These are phyloP conservation scores for Schwanniomyces polymorphus DNA, from an alignment of 805 yeast species.

Conservation along the genomic window DNA sequence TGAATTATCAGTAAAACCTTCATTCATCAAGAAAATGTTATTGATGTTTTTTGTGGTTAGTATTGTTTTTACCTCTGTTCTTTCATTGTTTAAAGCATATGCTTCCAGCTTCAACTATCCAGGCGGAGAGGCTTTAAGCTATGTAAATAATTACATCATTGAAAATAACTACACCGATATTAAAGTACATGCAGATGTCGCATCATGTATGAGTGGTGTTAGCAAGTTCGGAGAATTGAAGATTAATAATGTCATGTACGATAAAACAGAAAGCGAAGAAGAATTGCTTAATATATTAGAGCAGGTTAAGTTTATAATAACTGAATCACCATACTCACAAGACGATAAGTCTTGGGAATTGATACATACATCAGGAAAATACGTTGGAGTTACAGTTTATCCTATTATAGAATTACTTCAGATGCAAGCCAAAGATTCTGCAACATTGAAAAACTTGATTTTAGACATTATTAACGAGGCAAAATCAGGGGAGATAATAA, in stretches of 20 bases:
- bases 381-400: conserved; percentile 15
- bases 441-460: conserved; percentile 3
- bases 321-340: conserved; percentile 13
- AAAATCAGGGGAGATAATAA: conserved; percentile 4
- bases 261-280: conserved; percentile 64
- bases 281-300: conserved; percentile 33
- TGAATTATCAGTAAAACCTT: conserved; percentile 13
- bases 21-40: conserved; percentile 26
- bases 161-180: conserved; percentile 15
- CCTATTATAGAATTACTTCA: conserved; percentile 13
- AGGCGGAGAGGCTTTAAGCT: conserved; percentile 73
- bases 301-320: conserved; percentile 27
- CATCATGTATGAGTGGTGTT: conserved; percentile 86
- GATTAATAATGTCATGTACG: conserved; percentile 46
- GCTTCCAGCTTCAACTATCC: conserved; percentile 81
- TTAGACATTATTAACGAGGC: conserved; percentile 10
- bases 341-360: conserved; percentile 20
- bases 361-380: conserved; percentile 20
- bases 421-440: conserved; percentile 5
- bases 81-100: conserved; percentile 54
- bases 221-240: conserved; percentile 70
- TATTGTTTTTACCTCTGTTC: conserved; percentile 22
- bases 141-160: conserved; percentile 47
- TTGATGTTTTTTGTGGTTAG: conserved; percentile 22
- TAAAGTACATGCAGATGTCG: conserved; percentile 64